Conservation (phyloP, 106 monocot genomes). For the Platanthera zijinensis region DNA sequence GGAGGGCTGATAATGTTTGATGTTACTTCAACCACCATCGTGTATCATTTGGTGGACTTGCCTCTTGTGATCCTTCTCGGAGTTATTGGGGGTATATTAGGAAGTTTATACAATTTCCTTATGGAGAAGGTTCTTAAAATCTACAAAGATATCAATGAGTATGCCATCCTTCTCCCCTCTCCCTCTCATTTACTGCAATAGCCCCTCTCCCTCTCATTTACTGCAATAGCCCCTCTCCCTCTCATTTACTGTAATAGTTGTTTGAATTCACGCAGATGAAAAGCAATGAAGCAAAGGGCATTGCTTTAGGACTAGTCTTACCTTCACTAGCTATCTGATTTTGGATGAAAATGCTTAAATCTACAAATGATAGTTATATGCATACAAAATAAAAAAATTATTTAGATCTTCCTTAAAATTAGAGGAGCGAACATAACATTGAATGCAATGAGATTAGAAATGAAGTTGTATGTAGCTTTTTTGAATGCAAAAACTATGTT, state of each 20-base stretch:
- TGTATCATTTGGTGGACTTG: conserved; percentile 55
- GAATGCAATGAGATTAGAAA: too few species aligned
- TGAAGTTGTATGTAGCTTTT: too few species aligned
- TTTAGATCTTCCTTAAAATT: too few species aligned
- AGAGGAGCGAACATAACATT: too few species aligned
- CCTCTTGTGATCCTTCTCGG: conserved; percentile 72
- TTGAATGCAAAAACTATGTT: too few species aligned
- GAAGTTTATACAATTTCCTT: conserved; percentile 70
- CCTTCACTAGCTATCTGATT: too few species aligned
- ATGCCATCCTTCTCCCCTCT: conserved; percentile 14
- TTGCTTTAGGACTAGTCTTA: not conserved
- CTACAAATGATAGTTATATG: too few species aligned
- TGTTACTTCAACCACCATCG: conserved; percentile 49
- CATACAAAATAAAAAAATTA: too few species aligned
- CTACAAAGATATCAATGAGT: conserved; percentile 65
- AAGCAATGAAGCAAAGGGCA: not conserved
- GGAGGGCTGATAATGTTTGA: conserved; percentile 95
- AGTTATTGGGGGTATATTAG: conserved; percentile 71
- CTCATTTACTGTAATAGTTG: conserved; percentile 3
- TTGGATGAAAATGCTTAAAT: too few species aligned
- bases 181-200: too few species aligned
- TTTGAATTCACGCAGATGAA: not conserved
- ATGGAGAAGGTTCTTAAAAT: conserved; percentile 55
- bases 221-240: not conserved
- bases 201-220: not conserved